Conservation (phyloP, 75 land plant genomes). For the Cryptomeria japonica region DNA sequence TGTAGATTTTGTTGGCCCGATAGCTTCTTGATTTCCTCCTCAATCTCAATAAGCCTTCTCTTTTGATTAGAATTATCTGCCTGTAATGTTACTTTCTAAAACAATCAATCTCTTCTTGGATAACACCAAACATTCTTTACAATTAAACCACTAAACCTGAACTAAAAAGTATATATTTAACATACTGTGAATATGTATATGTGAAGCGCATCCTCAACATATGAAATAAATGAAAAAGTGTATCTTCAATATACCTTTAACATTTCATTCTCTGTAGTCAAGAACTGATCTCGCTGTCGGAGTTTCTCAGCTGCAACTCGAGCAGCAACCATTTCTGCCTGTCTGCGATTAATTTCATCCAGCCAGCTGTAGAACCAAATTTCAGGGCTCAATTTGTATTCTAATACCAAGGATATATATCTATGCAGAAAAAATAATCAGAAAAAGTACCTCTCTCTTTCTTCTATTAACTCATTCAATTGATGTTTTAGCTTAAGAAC, state of each 20-base stretch:
- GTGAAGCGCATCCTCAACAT: neutral
- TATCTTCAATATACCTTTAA: constrained; percentile 55
- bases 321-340: constrained; percentile 75
- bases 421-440: neutral
- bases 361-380: constrained; percentile 64
- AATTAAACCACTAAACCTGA: no score
- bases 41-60: constrained; percentile 64
- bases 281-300: constrained; percentile 57
- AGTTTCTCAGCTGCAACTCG: constrained; percentile 75
- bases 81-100: constrained; percentile 28
- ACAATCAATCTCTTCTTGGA: neutral
- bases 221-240: neutral
- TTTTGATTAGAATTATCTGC: constrained; percentile 64
- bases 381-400: neutral
- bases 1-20: constrained; percentile 95
- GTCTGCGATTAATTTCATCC: constrained; percentile 80
- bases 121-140: neutral
- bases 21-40: constrained; percentile 75
- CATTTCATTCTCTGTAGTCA: constrained; percentile 76
- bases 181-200: neutral
- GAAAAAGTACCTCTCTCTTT: constrained; percentile 67
- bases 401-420: neutral
- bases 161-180: no score
- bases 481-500: constrained; percentile 56
- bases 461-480: constrained; percentile 72